Evolutionary conservation across 2,329 filamentous ascomycete genomes (phyloP), one percentile per base, ranked within the genome.

Genomic region (Harringtonia aguacate): DNA sequence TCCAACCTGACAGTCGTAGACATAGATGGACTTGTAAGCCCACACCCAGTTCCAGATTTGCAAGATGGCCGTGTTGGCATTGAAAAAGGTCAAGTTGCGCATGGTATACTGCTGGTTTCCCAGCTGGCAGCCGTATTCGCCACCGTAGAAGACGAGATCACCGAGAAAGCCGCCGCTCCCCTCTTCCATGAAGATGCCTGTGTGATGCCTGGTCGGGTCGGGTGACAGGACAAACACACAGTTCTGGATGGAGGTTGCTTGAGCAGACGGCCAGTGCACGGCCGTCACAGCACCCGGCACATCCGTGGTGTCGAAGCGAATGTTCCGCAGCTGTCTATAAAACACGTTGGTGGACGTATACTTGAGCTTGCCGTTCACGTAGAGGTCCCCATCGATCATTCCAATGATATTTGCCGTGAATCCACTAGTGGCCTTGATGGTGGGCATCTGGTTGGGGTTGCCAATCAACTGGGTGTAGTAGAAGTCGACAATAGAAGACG

Each of bases 21-120:
- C 75, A 22, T 61, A 66, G 18, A 84, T 57, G 20, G 73, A 77
- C 61, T 84, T 82, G 66, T 84, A 84, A 6, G 77, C 81, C 79
- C 81, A 87, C 2, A 77, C 74, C 84, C 83, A 87, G 58, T 83
- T 76, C 83, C 83, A 87, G 49, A 81, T 73, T 66, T 85, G 79
- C 58, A 72, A 74, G 46, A 86, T 77, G 38, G 79, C 84, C 12
- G 78, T 82, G 53, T 78, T 66, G 51, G 77, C 75, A 48, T 72
- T 68, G 53, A 73, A 75, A 61, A 86, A 83, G 20, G 71, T 78
- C 51, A 84, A 56, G 55, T 86, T 84, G 22, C 79, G 71, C 40
- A 79, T 77, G 14, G 80, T 84, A 57, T 84, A 86, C 56, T 86
- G 82, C 60, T 84, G 79, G 54, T 80, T 82, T 17, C 79, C 81